A percentile compares a stretch with the other conserved stretches of the same genome.
Evolutionary conservation across 148 eudicot genomes (phyloP).

Genomic region (Persicaria tinctoria): DNA sequence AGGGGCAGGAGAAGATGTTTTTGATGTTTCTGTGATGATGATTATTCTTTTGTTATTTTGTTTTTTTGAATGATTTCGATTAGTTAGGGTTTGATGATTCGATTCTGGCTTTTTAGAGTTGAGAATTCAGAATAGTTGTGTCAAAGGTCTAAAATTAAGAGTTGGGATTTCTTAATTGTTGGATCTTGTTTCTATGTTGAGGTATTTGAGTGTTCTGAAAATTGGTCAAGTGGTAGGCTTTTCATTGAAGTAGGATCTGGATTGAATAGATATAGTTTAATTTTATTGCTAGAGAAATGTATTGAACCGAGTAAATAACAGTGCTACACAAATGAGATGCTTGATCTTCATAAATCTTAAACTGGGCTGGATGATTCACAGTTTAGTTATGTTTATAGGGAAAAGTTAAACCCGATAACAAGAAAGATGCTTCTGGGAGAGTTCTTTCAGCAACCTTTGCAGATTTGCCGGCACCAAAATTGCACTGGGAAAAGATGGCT

Average conservation of each 20-base stretch:
- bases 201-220: too few relatives aligned
- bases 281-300: neutral
- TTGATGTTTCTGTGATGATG: neutral
- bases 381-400: conserved; percentile 17
- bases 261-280: too few relatives aligned
- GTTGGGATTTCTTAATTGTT: neutral
- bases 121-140: neutral
- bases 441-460: conserved; percentile 80
- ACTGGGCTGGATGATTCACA: neutral
- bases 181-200: too few relatives aligned
- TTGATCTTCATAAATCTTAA: neutral
- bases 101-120: neutral
- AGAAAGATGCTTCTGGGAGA: conserved; percentile 29
- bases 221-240: neutral
- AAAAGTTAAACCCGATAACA: conserved; percentile 23
- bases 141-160: neutral
- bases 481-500: conserved; percentile 86
- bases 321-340: neutral
- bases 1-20: neutral
- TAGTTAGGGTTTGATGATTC: too few relatives aligned
- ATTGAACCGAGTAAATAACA: neutral
- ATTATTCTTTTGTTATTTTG: too few relatives aligned
- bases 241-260: neutral
- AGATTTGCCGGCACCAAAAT: conserved; percentile 71
- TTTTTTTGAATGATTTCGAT: too few relatives aligned